Conservation (phyloP, 208 protist genomes). For the Wallacemonas sp. region DNA sequence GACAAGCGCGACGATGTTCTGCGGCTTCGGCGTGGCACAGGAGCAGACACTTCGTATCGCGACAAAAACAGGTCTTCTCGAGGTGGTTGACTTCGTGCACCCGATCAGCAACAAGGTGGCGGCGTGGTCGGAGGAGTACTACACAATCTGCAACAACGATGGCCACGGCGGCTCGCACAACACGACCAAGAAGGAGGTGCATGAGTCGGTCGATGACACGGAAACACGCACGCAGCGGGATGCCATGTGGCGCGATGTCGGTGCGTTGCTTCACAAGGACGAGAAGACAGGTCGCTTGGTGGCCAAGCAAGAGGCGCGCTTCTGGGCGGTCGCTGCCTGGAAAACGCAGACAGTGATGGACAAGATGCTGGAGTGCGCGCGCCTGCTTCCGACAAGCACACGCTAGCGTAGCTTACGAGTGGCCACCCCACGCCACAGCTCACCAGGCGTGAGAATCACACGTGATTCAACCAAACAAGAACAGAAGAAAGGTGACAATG, state of each 20-base stretch:
- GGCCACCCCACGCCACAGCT: too few species aligned
- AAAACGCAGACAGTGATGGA: slow-evolving; percentile 68
- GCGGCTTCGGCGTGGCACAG: slow-evolving; percentile 25
- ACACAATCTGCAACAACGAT: slow-evolving; percentile 37
- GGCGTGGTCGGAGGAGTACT: slow-evolving; percentile 11
- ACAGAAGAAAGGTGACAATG: too few species aligned
- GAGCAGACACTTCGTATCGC: slow-evolving; percentile 26
- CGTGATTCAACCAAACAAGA: too few species aligned
- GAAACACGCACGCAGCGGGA: slow-evolving; percentile 25
- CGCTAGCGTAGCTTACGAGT: too few species aligned
- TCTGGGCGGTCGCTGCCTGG: slow-evolving; percentile 42
- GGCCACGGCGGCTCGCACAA: slow-evolving; percentile 16
- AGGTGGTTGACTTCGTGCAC: slow-evolving; percentile 31
- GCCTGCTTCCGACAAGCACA: slow-evolving; percentile 10
- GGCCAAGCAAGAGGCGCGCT: slow-evolving; percentile 29
- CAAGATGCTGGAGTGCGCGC: slow-evolving; percentile 54
- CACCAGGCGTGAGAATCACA: too few species aligned
- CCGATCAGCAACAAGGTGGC: slow-evolving; percentile 18
- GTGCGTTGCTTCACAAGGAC: slow-evolving; percentile 11
- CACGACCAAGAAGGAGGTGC: slow-evolving; percentile 13
- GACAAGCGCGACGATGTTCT: slow-evolving; percentile 24
- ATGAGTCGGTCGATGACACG: slow-evolving; percentile 2
- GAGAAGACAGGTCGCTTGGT: slow-evolving; percentile 25
- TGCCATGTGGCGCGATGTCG: slow-evolving; percentile 48
- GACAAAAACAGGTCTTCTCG: slow-evolving; percentile 35